Percentiles rank a stretch among this genome's conserved stretches.
phyloP scores from a whole-genome alignment of 768 basidiomycete genomes.

The Rhodocollybia butyracea region DNA sequence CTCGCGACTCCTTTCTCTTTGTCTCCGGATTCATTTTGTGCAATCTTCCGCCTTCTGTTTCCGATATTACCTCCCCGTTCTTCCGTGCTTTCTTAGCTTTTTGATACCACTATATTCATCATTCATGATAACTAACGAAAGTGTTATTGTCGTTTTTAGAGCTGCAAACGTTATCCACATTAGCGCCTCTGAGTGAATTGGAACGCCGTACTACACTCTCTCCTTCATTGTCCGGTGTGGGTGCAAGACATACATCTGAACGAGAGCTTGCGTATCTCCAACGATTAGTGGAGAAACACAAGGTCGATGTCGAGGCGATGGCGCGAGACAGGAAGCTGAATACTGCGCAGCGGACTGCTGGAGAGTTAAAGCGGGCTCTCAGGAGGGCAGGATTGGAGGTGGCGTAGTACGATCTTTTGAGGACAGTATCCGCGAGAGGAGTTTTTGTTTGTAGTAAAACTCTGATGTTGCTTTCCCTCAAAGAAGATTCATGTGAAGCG shows the following conservation, averaged over 20 bases:
- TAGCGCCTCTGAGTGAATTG: slow-evolving; percentile 17
- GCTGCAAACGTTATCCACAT: slow-evolving; percentile 60
- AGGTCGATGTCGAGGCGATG: slow-evolving; percentile 72
- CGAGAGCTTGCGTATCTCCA: slow-evolving; percentile 69
- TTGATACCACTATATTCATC: neutral
- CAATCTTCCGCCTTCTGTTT: neutral
- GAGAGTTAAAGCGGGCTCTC: slow-evolving; percentile 67
- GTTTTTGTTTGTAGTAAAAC: too few species aligned
- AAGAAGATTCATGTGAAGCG: too few species aligned
- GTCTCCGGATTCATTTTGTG: neutral
- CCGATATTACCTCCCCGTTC: slow-evolving; percentile 5
- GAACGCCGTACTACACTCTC: slow-evolving; percentile 33
- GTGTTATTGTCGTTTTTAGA: slow-evolving; percentile 24
- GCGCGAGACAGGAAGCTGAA: slow-evolving; percentile 77
- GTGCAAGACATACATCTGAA: slow-evolving; percentile 59
- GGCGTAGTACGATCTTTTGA: neutral
- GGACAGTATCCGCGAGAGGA: neutral
- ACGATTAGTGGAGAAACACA: slow-evolving; percentile 66
- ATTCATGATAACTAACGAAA: neutral
- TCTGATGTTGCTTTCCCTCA: too few species aligned
- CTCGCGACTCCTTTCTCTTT: neutral
- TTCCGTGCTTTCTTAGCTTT: neutral
- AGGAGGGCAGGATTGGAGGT: slow-evolving; percentile 44
- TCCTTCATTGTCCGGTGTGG: slow-evolving; percentile 35
- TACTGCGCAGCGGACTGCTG: slow-evolving; percentile 78